Evolutionary conservation across 371 early-diverging fungal genomes (phyloP), one percentile per base, ranked within the genome.

Genomic region (Globomyces sp.): DNA sequence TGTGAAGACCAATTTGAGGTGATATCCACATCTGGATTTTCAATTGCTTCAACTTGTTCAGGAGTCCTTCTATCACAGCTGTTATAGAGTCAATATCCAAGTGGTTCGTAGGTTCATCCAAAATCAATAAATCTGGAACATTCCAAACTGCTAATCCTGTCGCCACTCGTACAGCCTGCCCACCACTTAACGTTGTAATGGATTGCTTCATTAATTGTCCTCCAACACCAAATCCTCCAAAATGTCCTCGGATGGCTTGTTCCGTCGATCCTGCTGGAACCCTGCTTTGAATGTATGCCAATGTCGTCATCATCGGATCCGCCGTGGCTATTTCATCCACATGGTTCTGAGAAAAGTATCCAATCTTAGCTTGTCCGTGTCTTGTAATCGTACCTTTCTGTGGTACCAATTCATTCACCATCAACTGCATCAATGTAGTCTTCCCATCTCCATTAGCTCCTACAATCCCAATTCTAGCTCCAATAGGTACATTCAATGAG

Each of bases 41-140:
- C 24, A 24, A 24, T 24, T 0, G 24, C 24, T 24, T 24, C 24
- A n/a, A n/a, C n/a, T n/a, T n/a, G n/a, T n/a, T n/a, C n/a, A n/a
- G n/a, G n/a, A n/a, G n/a, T n/a, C n/a, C n/a, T n/a, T 81, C 80
- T 36, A 80, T 68, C 49, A 77, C 71, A 44, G 80, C 82, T 71
- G 92, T 91, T 68, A 94, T 93, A 24, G 92, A 91, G 58, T 91
- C 90, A 65, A 86, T 78, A 64, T 87, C 88, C 36, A 95, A 77
- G 77, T 97, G 94, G 70, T 92, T 94, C 34, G 91, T 91, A 51
- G 90, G 89, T 79, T 93, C 93, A 74, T 93, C 93, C 36, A 92
- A 78, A 44, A 92, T 77, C 41, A 95, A 72, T 5, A 95, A 79
- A 70, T 95, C 89, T 4, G 93, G 89, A 34, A 74, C 65, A 0